Conservation (phyloP, 2,329 filamentous ascomycete species). For the Xylariaceae sp. region DNA sequence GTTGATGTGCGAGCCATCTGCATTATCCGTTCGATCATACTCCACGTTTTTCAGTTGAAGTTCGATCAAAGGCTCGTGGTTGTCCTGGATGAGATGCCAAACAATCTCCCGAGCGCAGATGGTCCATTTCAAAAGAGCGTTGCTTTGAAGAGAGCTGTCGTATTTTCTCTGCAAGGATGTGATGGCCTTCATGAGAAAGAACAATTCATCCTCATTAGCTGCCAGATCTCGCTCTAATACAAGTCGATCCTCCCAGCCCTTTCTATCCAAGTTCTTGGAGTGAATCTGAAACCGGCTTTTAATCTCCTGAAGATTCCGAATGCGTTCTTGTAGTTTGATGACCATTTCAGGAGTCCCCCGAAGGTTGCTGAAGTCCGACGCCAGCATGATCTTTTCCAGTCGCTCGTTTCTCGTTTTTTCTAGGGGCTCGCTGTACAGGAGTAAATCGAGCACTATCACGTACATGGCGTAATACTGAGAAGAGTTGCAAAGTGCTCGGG, state of each 20-base stretch:
- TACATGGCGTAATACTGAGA: constrained; percentile 97
- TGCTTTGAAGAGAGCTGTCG: constrained; percentile 66
- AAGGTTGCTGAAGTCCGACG: constrained; percentile 96
- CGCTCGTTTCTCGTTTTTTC: constrained; percentile 96
- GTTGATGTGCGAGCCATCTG: constrained; percentile 94
- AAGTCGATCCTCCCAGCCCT: constrained; percentile 86
- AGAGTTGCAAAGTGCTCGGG: constrained; percentile 93
- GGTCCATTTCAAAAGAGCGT: constrained; percentile 81
- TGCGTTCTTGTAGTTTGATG: constrained; percentile 81
- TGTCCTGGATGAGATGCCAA: constrained; percentile 90
- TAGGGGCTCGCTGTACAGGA: constrained; percentile 92
- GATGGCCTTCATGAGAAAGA: constrained; percentile 99
- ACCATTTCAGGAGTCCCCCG: constrained; percentile 92
- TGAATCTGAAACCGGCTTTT: constrained; percentile 95
- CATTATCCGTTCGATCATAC: constrained; percentile 94
- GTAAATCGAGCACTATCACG: constrained; percentile 90
- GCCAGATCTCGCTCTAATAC: constrained; percentile 84
- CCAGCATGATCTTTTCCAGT: constrained; percentile 97
- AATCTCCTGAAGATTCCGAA: constrained; percentile 91
- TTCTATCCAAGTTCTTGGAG: constrained; percentile 75
- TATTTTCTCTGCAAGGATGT: constrained; percentile 89
- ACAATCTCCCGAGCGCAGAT: constrained; percentile 93
- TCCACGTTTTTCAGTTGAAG: constrained; percentile 86
- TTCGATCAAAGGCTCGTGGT: constrained; percentile 82
- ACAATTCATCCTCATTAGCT: constrained; percentile 90